Conservation (phyloP, 2,329 filamentous ascomycete genomes). For the Cytospora chrysosperma region DNA sequence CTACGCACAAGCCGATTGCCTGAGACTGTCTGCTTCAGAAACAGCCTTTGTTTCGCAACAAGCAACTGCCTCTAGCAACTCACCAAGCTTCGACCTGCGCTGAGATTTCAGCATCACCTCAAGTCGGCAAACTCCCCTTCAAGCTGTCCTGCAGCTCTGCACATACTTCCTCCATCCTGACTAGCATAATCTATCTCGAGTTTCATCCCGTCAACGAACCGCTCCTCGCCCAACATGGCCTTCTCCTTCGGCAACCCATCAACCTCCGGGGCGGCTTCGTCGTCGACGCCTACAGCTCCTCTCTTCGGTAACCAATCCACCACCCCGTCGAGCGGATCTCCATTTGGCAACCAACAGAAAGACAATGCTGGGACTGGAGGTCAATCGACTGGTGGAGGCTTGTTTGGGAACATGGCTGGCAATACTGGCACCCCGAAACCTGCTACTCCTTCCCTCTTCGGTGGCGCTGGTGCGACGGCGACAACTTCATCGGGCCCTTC, state of each 20-base stretch:
- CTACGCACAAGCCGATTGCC: background rate
- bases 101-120: background rate
- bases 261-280: constrained; percentile 39
- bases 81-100: background rate
- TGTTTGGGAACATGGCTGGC: constrained; percentile 36
- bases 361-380: constrained; percentile 15
- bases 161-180: background rate
- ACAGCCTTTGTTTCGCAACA: background rate
- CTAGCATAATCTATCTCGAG: too few species aligned
- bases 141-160: background rate
- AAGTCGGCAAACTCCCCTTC: background rate
- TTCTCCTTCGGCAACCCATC: constrained; percentile 33
- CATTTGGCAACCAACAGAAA: constrained; percentile 38
- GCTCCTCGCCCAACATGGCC: constrained; percentile 22
- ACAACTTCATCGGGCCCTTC: constrained; percentile 33
- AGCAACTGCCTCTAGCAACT: background rate
- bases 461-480: constrained; percentile 26
- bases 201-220: background rate
- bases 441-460: constrained; percentile 9
- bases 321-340: constrained; percentile 33
- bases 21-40: background rate
- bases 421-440: constrained; percentile 14
- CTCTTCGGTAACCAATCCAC: constrained; percentile 39
- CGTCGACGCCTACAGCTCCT: constrained; percentile 40
- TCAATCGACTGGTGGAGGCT: constrained; percentile 27